Evolutionary conservation across 441 rosid genomes (phyloP), one percentile per base, ranked within the genome.

Genomic region (Viola pubescens): DNA sequence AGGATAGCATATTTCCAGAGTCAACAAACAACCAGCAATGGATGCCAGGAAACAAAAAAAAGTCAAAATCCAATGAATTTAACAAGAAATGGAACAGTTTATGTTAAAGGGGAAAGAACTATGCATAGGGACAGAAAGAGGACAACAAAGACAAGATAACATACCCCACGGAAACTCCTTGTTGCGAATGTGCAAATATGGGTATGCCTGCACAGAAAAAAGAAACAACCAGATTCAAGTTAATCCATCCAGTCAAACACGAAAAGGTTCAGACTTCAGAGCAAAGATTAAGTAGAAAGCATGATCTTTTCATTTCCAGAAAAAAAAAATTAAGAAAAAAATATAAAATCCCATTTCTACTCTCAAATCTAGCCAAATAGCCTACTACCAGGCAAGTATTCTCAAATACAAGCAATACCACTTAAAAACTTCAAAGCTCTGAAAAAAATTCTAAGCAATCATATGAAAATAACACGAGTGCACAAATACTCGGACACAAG

Each of bases 161-260:
- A 58, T 89, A 92, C 97, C 98, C 98, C 94, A 92, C 52, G 98
- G 97, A 56, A 89, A 92, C 85, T 92, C 97, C 83, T 89, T 92
- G 72, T 85, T 89, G 70, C 97, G 96, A 73, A 87, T 79, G 76
- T 87, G 95, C 86, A 91, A 12, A 77, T 85, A 87, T 0, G 88
- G 81, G 63, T 85, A 92, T 0, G 91, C 54, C 97, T 91, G 87
- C 66, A 68, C 10, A 39, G 14, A 47, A 9, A 19, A 48, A 48
- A 8, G 12, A 52, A 34, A 52, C 12, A 34, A 70, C 16, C 64
- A 70, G 38, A 62, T 2, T 4, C 60, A 39, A 54, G 49, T 14
- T 6, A 56, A 34, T 50, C 53, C 9, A 59, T 49, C 65, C 41
- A 66, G 39, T 10, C 39, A 12, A 7, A 54, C 34, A 14, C 16